A percentile compares a stretch with the other conserved stretches of the same genome.
Conservation (phyloP, 495 filamentous ascomycete genomes). For the Lindgomyces ingoldianus region DNA sequence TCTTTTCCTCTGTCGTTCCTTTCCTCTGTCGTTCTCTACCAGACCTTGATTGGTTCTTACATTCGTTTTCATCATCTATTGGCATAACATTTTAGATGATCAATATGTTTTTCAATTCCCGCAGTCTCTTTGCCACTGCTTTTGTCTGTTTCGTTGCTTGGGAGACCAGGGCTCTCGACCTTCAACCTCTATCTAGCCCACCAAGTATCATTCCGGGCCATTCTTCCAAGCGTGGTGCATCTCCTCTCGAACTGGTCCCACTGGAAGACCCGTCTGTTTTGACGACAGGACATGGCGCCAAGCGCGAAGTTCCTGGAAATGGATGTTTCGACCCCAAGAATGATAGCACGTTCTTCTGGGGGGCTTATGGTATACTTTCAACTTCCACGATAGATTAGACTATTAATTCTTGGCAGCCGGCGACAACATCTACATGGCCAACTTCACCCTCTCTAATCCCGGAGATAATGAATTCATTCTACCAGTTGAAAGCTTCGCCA, state of each 20-base stretch:
- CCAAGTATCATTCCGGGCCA: neutral
- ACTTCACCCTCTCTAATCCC: slow-evolving; percentile 16
- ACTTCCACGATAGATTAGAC: neutral
- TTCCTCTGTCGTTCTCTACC: neutral
- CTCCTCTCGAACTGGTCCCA: slow-evolving; percentile 9
- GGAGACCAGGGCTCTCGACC: slow-evolving; percentile 5
- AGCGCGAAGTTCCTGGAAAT: slow-evolving; percentile 10
- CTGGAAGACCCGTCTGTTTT: slow-evolving; percentile 5
- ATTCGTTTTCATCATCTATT: neutral
- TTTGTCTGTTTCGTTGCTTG: neutral
- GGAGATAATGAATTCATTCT: slow-evolving; percentile 23
- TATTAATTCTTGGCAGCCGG: slow-evolving; percentile 2
- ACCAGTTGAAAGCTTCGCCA: slow-evolving; percentile 19
- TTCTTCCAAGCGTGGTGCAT: neutral
- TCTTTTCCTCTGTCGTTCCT: neutral
- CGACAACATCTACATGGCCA: slow-evolving; percentile 19
- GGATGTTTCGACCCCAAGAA: slow-evolving; percentile 15
- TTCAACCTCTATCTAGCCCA: slow-evolving; percentile 3
- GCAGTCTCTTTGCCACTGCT: neutral
- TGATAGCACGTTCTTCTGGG: slow-evolving; percentile 13
- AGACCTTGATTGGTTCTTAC: neutral
- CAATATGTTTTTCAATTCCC: slow-evolving; percentile 14
- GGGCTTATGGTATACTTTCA: slow-evolving; percentile 15
- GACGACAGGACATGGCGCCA: slow-evolving; percentile 9
- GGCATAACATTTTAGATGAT: no score